These are phyloP conservation scores for Chlamydomonas sp. DNA, from an alignment of 139 green algal species.

Conservation along the genomic window DNA sequence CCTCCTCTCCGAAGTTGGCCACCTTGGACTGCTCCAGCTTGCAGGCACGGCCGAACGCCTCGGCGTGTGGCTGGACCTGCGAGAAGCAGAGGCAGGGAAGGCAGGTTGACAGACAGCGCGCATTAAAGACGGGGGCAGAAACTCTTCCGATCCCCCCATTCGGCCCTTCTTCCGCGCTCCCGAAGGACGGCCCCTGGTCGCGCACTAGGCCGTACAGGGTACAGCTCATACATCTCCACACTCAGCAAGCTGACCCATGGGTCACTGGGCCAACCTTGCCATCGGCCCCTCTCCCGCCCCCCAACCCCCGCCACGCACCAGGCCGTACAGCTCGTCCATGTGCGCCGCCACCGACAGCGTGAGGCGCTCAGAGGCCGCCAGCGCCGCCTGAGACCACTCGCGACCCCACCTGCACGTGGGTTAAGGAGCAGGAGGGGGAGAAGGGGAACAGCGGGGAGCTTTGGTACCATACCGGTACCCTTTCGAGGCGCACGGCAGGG, in stretches of 20 bases:
- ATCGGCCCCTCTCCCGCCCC: not conserved
- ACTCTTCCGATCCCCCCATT: not conserved
- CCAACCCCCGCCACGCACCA: not conserved
- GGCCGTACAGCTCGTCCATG: conserved; percentile 71
- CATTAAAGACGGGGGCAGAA: not conserved
- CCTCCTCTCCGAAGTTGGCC: conserved; percentile 90
- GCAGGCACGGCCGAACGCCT: conserved; percentile 65
- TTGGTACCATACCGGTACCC: not conserved
- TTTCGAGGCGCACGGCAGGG: too few relatives aligned
- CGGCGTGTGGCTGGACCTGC: conserved; percentile 76
- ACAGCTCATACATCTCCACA: not conserved
- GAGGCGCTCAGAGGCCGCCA: conserved; percentile 74
- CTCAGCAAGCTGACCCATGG: not conserved
- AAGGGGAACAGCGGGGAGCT: too few relatives aligned
- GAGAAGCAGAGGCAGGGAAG: not conserved
- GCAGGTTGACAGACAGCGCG: too few relatives aligned
- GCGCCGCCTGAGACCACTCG: conserved; percentile 71
- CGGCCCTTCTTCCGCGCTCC: too few relatives aligned
- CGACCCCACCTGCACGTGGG: conserved; percentile 52
- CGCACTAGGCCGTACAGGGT: too few relatives aligned
- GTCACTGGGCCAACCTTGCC: not conserved
- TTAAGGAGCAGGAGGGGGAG: not conserved
- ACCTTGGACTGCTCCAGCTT: conserved; percentile 73
- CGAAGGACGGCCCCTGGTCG: too few relatives aligned
- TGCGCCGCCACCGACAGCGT: conserved; percentile 72